Base-by-base conservation (phyloP, 306 rosid species). In the Senna tora region DNA sequence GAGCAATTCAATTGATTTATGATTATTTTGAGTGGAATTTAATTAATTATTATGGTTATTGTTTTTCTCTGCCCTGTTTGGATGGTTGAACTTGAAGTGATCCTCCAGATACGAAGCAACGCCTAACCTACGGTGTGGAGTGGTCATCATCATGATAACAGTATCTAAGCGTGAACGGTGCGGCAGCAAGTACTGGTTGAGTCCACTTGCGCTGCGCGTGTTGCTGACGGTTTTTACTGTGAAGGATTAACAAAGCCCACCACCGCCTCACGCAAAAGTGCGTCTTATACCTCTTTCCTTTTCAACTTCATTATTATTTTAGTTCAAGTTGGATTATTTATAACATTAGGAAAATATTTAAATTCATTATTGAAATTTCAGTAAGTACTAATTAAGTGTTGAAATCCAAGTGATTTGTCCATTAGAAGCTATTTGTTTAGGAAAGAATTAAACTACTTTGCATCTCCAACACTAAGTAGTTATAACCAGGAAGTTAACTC, bases 181-280 rank as follows among this genome's bases (percentile, higher is more conserved):
- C 42, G 71, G 77, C 83, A 74, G 75, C 83, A 74, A 57, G 43
- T n/a, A 19, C 55, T 42, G 79, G 71, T 67, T 69, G 71, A 69
- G 79, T 67, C 84, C 77, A 79, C 69, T 69, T 49, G 77, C 77
- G 59, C 47, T 15, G 32, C 28, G 55, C 5, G 66, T 22, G 56
- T 60, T 7, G 55, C 58, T 8, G 82, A 68, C 75, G 69, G 81
- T 87, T 79, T 79, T 81, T 74, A 74, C 83, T 71, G 71, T 69
- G 60, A 42, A 39, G 30, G 20, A 51, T 56, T 52, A n/a, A 36
- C 3, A 12, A 0, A 49, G 30, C 25, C 11, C 43, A 4, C 60
- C 49, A 9, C 15, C 47, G 33, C n/a, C 33, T 58, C 84, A 72
- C 71, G 74, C 36, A 6, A 4, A 62, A 64, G 45, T 39, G 64